These are phyloP conservation scores for Physaria fendleri DNA, from an alignment of 345 rosid species.

Conservation along the genomic window DNA sequence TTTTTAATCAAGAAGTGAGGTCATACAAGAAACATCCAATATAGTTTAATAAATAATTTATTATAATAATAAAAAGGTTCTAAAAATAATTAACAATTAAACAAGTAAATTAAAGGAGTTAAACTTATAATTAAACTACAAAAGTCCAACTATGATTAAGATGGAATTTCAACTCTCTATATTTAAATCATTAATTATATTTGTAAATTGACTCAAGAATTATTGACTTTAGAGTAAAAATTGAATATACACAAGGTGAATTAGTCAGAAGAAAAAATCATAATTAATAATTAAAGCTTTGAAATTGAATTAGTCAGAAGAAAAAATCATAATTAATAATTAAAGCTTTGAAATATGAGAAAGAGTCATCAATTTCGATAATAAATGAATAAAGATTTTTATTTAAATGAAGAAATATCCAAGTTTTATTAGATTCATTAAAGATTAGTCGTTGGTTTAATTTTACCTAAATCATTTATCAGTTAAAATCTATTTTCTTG, in stretches of 20 bases:
- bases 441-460: constrained; percentile 1
- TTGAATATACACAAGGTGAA: too few species aligned
- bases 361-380: not conserved
- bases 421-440: not conserved
- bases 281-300: not conserved
- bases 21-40: not conserved
- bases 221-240: too few species aligned
- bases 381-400: not conserved
- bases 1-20: not conserved
- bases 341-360: not conserved
- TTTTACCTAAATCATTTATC: too few species aligned
- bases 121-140: constrained; percentile 5
- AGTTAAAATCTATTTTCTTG: too few species aligned
- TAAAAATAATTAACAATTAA: not conserved
- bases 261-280: too few species aligned
- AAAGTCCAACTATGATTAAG: constrained; percentile 17
- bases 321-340: not conserved
- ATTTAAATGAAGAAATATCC: not conserved
- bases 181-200: not conserved
- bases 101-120: constrained; percentile 1
- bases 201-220: too few species aligned
- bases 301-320: not conserved
- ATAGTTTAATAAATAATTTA: not conserved
- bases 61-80: not conserved
- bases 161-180: constrained; percentile 16